Evolutionary conservation across 305 asterid species (phyloP), one percentile per base, ranked within the genome.

Genomic region (Solanum hybrid): DNA sequence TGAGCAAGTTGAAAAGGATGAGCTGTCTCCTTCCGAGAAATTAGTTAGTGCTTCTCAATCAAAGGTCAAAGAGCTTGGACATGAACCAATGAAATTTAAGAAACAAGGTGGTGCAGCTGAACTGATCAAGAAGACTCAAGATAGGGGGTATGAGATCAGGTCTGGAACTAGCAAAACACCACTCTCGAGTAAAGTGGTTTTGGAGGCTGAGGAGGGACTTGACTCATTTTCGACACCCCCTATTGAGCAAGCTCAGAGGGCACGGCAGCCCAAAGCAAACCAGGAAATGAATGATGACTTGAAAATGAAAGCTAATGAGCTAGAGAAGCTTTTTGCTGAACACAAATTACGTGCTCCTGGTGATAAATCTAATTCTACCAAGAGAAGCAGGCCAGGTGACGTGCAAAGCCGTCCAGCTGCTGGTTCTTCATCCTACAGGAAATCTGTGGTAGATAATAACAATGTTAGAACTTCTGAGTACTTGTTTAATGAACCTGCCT

Each of bases 251-350:
- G 91, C 91, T 88, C 98, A 95, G 89, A 94, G 95, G 92, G 93
- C 42, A 92, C 95, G 96, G 76, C 98, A 92, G 89, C 87, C 97
- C 84, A 97, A 96, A 92, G 98, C 94, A 86, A 97, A 95, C 91
- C 98, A 95, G 91, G 99, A 97, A 77, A 95, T 95, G 84, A 96
- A 97, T 77, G 97, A 95, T 91, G 99, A 96, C 92, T 91, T 97
- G 92, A 93, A 95, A 94, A 51, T 94, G 93, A 97, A 97, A 92
- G 99, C 99, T 36, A 94, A 91, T 91, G 99, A 96, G 93, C 98
- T 97, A 80, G 99, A 97, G 91, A 97, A 93, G 92, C 97, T 97
- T 81, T 97, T 96, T 89, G 98, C 98, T 24, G 98, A 96, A 93
- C 98, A 97, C 92, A 94, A 97, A 91, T 91, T 94, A 89, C 95